Evolutionary conservation across 495 filamentous ascomycete genomes (phyloP).

Genomic region (Penicillium canariense): DNA sequence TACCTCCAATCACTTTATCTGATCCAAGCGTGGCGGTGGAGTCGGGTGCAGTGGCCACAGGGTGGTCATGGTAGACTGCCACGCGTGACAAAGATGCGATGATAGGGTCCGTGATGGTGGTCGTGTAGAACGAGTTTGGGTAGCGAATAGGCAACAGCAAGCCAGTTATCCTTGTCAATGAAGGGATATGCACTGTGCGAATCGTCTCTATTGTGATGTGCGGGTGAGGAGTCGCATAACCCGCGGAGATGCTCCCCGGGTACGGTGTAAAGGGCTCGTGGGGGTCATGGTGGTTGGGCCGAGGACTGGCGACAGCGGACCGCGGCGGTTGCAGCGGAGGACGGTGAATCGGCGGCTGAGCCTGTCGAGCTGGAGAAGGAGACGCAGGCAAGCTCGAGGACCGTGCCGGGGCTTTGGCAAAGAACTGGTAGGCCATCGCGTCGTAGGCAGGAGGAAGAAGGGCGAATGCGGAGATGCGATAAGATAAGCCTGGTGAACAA

Average conservation of each 20-base stretch:
- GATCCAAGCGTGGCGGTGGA: conserved; percentile 26
- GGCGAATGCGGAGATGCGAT: conserved; percentile 43
- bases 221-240: conserved; percentile 37
- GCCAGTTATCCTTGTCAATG: conserved; percentile 76
- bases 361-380: conserved; percentile 17
- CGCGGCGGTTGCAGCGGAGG: conserved; percentile 27
- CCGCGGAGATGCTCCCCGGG: conserved; percentile 27
- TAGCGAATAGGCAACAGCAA: conserved; percentile 87
- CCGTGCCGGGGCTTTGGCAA: conserved; percentile 36
- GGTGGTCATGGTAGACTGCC: conserved; percentile 63
- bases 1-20: conserved; percentile 72
- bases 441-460: conserved; percentile 6
- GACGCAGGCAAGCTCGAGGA: conserved; percentile 29
- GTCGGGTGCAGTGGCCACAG: conserved; percentile 38
- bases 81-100: conserved; percentile 73
- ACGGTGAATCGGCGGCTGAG: conserved; percentile 34
- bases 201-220: conserved; percentile 57
- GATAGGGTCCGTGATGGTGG: conserved; percentile 64
- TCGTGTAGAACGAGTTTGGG: conserved; percentile 79
- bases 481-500: conserved; percentile 37
- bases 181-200: conserved; percentile 61
- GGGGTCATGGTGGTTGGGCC: conserved; percentile 19
- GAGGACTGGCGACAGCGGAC: conserved; percentile 24
- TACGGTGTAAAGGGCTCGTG: conserved; percentile 36
- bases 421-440: conserved; percentile 44